A percentile compares a stretch with the other conserved stretches of the same genome.
Conservation (phyloP, 495 filamentous ascomycete species). For the Annulohypoxylon bovei region DNA sequence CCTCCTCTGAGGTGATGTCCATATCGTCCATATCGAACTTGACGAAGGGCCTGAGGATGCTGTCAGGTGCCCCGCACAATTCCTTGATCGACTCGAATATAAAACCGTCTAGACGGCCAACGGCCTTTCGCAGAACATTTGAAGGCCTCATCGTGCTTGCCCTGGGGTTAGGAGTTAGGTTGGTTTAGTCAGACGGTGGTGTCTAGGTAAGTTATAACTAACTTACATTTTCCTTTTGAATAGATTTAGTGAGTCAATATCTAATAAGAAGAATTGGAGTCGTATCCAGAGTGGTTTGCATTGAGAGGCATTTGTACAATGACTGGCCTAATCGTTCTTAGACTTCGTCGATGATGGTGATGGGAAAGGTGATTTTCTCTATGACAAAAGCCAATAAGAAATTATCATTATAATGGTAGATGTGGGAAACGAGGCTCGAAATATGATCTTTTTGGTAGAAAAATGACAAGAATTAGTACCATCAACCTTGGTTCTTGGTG, state of each 20-base stretch:
- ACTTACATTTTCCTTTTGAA: not conserved
- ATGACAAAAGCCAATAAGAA: not conserved
- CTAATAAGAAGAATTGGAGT: not conserved
- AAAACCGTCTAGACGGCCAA: not conserved
- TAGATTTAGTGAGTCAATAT: not conserved
- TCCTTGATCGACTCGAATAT: not conserved
- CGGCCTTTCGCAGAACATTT: not conserved
- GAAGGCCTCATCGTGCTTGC: not conserved
- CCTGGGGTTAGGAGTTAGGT: not conserved
- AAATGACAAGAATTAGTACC: too few species aligned
- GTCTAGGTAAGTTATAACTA: too few species aligned
- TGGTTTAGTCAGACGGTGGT: not conserved
- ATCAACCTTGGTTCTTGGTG: too few species aligned
- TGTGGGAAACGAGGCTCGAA: not conserved
- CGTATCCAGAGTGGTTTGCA: not conserved
- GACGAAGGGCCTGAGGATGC: not conserved
- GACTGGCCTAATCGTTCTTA: not conserved
- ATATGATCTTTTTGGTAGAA: too few species aligned
- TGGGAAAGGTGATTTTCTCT: not conserved
- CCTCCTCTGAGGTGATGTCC: not conserved
- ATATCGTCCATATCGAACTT: not conserved
- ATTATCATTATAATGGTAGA: not conserved
- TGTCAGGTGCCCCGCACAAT: not conserved
- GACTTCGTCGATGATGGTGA: not conserved
- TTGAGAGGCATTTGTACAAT: too few species aligned